These are phyloP conservation scores for Leucocoprinus birnbaumii DNA, from an alignment of 768 basidiomycete genomes.

Conservation along the genomic window DNA sequence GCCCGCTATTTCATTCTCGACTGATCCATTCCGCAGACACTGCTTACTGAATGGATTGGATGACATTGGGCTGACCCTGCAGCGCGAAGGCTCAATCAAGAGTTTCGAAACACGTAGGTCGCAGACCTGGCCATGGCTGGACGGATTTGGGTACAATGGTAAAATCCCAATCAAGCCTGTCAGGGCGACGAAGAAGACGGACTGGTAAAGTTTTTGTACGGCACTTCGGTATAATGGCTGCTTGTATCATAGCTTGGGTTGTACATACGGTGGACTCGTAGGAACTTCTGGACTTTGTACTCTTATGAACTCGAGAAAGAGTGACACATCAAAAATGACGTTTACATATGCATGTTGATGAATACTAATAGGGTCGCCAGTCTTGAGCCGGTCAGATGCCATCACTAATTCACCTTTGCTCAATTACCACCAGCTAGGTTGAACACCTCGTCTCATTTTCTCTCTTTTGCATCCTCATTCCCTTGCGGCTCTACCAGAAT, in stretches of 20 bases:
- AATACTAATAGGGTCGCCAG: neutral
- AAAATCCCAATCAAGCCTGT: constrained; percentile 58
- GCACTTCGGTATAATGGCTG: neutral
- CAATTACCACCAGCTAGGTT: constrained; percentile 2
- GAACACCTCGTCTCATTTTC: neutral
- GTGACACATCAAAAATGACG: neutral
- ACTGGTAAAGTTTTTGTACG: constrained; percentile 52
- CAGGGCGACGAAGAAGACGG: constrained; percentile 51
- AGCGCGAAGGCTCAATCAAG: constrained; percentile 69
- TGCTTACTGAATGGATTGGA: constrained; percentile 95
- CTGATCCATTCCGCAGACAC: constrained; percentile 89
- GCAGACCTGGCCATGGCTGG: constrained; percentile 90
- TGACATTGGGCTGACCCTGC: constrained; percentile 93
- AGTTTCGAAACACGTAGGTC: constrained; percentile 79
- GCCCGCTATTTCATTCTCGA: constrained; percentile 68
- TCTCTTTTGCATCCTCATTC: neutral
- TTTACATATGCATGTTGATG: neutral
- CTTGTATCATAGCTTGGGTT: too few relatives aligned
- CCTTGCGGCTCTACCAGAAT: constrained; percentile 1
- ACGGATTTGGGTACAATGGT: constrained; percentile 90
- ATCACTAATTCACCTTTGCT: neutral
- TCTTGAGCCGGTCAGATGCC: constrained; percentile 7
- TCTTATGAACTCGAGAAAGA: neutral
- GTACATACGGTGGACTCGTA: too few relatives aligned
- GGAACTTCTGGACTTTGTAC: neutral